These are phyloP conservation scores for Didymellaceae sp. DNA, from an alignment of 2,329 filamentous ascomycete genomes.

Conservation along the genomic window DNA sequence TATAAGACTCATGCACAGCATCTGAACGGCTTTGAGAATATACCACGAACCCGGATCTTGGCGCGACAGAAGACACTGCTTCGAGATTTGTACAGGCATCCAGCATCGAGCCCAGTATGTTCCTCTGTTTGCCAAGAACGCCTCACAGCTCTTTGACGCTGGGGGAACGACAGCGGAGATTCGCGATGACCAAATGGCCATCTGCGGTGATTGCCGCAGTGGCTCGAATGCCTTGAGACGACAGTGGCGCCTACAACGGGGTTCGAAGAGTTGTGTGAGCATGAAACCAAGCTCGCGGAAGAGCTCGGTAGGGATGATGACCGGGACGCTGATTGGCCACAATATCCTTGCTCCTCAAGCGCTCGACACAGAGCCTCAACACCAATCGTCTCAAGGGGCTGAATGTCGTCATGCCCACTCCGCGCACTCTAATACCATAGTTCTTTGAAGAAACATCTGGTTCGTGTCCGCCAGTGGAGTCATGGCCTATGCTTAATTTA, in stretches of 20 bases:
- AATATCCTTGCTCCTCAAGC: slow-evolving; percentile 17
- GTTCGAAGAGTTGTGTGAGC: slow-evolving; percentile 13
- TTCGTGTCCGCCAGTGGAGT: slow-evolving; percentile 33
- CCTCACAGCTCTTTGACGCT: slow-evolving; percentile 3
- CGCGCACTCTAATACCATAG: slow-evolving; percentile 19
- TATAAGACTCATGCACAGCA: too few relatives aligned
- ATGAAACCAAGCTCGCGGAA: slow-evolving; percentile 28
- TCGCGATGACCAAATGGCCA: slow-evolving; percentile 1
- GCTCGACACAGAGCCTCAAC: slow-evolving; percentile 38
- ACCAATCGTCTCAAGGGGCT: slow-evolving; percentile 49
- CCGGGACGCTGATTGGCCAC: slow-evolving; percentile 23
- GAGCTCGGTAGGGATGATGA: slow-evolving; percentile 13
- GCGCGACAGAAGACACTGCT: too few relatives aligned
- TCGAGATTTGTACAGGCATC: too few relatives aligned
- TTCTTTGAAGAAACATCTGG: slow-evolving; percentile 29
- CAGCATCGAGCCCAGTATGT: too few relatives aligned
- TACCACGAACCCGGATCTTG: too few relatives aligned
- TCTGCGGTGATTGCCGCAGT: slow-evolving; percentile 10
- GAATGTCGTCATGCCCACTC: slow-evolving; percentile 34
- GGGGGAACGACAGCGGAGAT: slow-evolving; percentile 11
- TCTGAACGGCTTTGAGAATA: too few relatives aligned
- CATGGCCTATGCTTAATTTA: slow-evolving; percentile 30
- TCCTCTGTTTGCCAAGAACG: slow-evolving; percentile 3
- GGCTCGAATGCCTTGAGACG: slow-evolving; percentile 15
- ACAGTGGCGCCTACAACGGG: slow-evolving; percentile 17